Evolutionary conservation across 176 grass and related monocot genomes (phyloP).

Genomic region (Puya raimondii): DNA sequence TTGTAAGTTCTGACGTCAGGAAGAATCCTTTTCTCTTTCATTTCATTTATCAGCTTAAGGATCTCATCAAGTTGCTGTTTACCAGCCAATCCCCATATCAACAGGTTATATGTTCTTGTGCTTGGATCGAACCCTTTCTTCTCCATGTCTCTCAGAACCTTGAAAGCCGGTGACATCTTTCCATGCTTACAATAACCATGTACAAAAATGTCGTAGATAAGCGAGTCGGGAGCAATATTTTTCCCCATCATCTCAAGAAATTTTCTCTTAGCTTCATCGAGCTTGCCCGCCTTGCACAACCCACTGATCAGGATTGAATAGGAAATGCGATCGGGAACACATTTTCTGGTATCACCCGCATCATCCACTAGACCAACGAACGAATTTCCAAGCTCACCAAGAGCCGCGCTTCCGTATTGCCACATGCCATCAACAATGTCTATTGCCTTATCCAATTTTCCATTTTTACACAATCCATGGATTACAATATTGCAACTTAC

Average conservation of each 20-base stretch:
- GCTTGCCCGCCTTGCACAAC: slow-evolving; percentile 58
- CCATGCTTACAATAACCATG: slow-evolving; percentile 67
- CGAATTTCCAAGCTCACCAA: slow-evolving; percentile 69
- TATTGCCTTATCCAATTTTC: slow-evolving; percentile 70
- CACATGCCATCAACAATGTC: slow-evolving; percentile 85
- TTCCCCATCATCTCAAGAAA: slow-evolving; percentile 76
- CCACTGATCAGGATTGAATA: slow-evolving; percentile 70
- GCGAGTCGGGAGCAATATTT: slow-evolving; percentile 62
- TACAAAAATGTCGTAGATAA: slow-evolving; percentile 84
- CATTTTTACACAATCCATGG: slow-evolving; percentile 67
- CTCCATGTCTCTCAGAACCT: slow-evolving; percentile 88
- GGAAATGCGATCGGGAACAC: slow-evolving; percentile 64
- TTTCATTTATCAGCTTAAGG: slow-evolving; percentile 66
- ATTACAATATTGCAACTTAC: slow-evolving; percentile 89
- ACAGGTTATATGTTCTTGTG: slow-evolving; percentile 83
- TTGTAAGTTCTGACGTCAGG: slow-evolving; percentile 74
- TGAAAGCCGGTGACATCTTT: slow-evolving; percentile 64
- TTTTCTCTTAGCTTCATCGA: slow-evolving; percentile 80
- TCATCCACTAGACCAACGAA: slow-evolving; percentile 48
- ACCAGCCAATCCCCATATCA: slow-evolving; percentile 70
- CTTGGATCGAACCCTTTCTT: slow-evolving; percentile 76
- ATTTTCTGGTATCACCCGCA: slow-evolving; percentile 41
- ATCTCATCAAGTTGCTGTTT: slow-evolving; percentile 70
- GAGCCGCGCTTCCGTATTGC: slow-evolving; percentile 66
- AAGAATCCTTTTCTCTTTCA: slow-evolving; percentile 61